Percentiles rank a stretch among this genome's conserved stretches.
Conservation (phyloP, 805 yeast species). For the Metschnikowia baotianmanensis region DNA sequence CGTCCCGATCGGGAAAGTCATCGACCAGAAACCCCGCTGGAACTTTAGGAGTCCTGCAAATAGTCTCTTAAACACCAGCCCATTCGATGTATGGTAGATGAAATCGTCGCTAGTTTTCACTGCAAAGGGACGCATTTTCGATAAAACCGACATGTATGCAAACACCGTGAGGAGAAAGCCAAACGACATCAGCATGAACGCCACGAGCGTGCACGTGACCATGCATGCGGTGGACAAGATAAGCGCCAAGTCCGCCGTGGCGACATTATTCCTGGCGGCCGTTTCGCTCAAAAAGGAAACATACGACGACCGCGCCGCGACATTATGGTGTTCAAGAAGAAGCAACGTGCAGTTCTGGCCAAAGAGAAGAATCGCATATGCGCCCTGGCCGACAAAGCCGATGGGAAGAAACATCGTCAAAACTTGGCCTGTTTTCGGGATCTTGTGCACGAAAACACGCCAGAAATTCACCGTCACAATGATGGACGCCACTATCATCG, state of each 20-base stretch:
- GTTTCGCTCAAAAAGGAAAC: constrained; percentile 11
- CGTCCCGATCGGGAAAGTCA: constrained; percentile 86
- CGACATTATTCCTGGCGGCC: constrained; percentile 6
- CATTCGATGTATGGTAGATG: constrained; percentile 19
- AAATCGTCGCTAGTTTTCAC: constrained; percentile 23
- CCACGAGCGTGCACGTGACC: constrained; percentile 29
- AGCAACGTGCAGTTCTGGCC: constrained; percentile 42
- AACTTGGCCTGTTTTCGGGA: constrained; percentile 54
- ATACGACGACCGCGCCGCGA: constrained; percentile 11
- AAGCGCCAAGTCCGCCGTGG: constrained; percentile 4
- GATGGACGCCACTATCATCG: constrained; percentile 57
- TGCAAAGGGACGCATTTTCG: constrained; percentile 42
- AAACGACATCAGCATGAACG: constrained; percentile 45
- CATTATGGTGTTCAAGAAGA: constrained; percentile 14
- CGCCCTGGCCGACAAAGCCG: constrained; percentile 86
- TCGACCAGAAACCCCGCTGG: constrained; percentile 57
- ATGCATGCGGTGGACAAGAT: constrained; percentile 14
- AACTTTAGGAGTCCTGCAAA: constrained; percentile 23
- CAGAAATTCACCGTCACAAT: constrained; percentile 57
- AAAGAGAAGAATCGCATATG: constrained; percentile 59
- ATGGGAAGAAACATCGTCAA: constrained; percentile 75
- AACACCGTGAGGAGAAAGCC: constrained; percentile 52
- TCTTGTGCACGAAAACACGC: constrained; percentile 54
- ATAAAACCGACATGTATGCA: constrained; percentile 37
- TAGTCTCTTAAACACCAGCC: constrained; percentile 7